These are phyloP conservation scores for Hymenoscyphus albidus DNA, from an alignment of 2,329 filamentous ascomycete species.

Conservation along the genomic window DNA sequence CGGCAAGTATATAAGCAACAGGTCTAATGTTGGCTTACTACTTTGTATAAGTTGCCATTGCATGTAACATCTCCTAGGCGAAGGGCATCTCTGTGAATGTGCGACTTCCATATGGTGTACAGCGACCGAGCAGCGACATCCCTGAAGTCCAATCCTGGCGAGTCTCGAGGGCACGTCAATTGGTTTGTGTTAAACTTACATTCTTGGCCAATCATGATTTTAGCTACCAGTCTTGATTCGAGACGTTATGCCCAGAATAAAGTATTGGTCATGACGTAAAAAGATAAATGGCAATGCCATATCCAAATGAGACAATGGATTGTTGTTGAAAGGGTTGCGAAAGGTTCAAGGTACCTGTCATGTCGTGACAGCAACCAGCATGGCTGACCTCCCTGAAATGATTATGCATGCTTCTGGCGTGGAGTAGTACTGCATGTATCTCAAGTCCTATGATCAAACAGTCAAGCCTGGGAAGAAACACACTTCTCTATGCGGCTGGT, in stretches of 20 bases:
- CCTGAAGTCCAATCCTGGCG: background rate
- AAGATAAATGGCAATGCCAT: no score
- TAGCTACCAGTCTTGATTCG: no score
- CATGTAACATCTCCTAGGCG: background rate
- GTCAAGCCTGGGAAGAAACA: background rate
- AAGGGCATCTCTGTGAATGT: background rate
- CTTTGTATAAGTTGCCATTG: background rate
- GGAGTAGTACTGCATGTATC: background rate
- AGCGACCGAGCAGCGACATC: background rate
- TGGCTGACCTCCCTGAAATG: background rate
- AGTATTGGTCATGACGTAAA: no score
- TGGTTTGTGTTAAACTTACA: no score
- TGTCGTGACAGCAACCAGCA: background rate
- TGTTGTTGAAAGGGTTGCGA: no score
- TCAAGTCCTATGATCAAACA: background rate
- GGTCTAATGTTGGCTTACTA: background rate
- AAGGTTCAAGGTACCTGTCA: no score
- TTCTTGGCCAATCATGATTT: no score
- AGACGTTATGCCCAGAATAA: no score
- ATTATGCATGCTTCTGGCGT: background rate
- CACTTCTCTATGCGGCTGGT: background rate
- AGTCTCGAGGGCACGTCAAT: background rate
- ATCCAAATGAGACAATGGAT: no score
- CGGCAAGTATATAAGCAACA: background rate
- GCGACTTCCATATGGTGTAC: background rate